Evolutionary conservation across 257 asterid species (phyloP).

Genomic region (Nicotiana obtusifolia): DNA sequence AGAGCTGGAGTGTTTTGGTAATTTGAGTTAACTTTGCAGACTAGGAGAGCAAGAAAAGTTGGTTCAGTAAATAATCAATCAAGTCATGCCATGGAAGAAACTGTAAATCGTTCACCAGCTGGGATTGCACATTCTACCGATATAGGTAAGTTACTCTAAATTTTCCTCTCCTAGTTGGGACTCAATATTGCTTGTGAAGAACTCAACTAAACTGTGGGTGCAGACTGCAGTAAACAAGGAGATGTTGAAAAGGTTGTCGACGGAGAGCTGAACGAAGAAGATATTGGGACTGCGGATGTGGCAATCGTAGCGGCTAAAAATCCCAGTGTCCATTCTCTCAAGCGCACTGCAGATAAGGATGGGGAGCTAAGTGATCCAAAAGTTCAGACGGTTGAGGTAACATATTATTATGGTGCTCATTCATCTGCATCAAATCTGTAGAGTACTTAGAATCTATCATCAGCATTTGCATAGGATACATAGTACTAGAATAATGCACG

Average conservation of each 20-base stretch:
- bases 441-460: too few relatives aligned
- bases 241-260: neutral
- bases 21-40: conserved; percentile 1
- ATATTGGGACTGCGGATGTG: neutral
- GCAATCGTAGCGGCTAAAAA: neutral
- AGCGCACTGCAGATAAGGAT: too few relatives aligned
- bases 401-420: too few relatives aligned
- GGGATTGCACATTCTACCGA: neutral
- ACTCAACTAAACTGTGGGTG: neutral
- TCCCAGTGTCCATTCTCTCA: neutral
- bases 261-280: neutral
- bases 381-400: too few relatives aligned
- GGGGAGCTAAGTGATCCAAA: too few relatives aligned
- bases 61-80: neutral
- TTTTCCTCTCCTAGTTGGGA: neutral
- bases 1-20: neutral
- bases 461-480: too few relatives aligned
- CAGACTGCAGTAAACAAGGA: neutral
- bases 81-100: neutral
- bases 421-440: too few relatives aligned
- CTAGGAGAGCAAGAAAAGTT: neutral
- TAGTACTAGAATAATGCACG: too few relatives aligned
- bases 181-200: neutral
- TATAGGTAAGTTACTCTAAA: neutral
- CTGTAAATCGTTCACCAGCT: neutral